These are phyloP conservation scores for Mrakia blollopis DNA, from an alignment of 768 basidiomycete genomes.

Conservation along the genomic window DNA sequence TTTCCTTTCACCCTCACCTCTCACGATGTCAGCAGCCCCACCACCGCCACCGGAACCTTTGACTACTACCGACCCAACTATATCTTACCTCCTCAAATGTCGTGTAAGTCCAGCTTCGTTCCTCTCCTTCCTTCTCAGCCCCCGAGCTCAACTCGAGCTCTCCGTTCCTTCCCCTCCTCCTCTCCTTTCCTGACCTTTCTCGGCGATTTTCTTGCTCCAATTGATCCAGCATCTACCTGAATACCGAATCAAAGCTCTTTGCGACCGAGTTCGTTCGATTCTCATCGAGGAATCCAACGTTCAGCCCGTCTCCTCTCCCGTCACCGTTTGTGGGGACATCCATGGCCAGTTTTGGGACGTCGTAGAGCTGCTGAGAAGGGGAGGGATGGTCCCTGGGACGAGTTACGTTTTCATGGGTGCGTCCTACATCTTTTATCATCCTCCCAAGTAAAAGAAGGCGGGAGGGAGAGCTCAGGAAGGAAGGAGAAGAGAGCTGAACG, in stretches of 20 bases:
- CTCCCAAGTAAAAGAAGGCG: background rate
- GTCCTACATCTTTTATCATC: background rate
- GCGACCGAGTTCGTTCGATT: slow-evolving; percentile 33
- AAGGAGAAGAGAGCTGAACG: background rate
- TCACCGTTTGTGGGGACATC: slow-evolving; percentile 69
- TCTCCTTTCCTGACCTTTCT: background rate
- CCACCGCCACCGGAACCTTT: slow-evolving; percentile 14
- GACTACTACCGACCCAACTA: slow-evolving; percentile 19
- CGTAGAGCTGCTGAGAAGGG: slow-evolving; percentile 55
- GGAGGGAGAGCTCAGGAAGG: background rate
- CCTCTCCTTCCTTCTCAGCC: background rate
- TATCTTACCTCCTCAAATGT: slow-evolving; percentile 28
- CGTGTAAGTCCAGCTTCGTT: slow-evolving; percentile 5
- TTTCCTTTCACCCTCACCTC: background rate
- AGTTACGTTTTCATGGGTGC: slow-evolving; percentile 33
- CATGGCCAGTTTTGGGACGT: slow-evolving; percentile 98
- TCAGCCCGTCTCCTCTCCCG: slow-evolving; percentile 47
- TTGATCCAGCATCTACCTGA: slow-evolving; percentile 26
- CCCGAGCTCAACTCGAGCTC: background rate
- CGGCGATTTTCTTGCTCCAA: background rate
- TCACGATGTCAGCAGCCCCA: background rate
- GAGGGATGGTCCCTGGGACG: slow-evolving; percentile 31
- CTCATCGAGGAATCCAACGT: slow-evolving; percentile 50
- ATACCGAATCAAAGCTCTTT: slow-evolving; percentile 29
- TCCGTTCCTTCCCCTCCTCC: background rate